phyloP scores from a whole-genome alignment of 2,329 filamentous ascomycete species.

The Sclerotinia nivalis region DNA sequence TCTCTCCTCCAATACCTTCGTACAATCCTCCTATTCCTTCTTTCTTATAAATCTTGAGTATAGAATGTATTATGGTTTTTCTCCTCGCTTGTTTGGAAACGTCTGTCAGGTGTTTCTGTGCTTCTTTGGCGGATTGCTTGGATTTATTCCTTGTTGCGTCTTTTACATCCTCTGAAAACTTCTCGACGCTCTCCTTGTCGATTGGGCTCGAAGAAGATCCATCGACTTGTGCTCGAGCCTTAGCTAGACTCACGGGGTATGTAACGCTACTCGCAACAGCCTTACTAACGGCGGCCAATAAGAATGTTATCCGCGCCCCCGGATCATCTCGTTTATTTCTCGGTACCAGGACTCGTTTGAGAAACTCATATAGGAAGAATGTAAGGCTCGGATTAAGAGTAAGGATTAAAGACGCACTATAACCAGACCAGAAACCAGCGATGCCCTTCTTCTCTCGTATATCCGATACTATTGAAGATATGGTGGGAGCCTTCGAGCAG shows the following conservation, averaged over 20 bases:
- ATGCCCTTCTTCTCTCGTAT: slow-evolving; percentile 71
- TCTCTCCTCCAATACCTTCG: slow-evolving; percentile 71
- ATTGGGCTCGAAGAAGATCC: slow-evolving; percentile 44
- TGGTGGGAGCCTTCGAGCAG: slow-evolving; percentile 37
- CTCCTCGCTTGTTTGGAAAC: slow-evolving; percentile 37
- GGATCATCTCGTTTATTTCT: slow-evolving; percentile 54
- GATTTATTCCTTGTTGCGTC: slow-evolving; percentile 40
- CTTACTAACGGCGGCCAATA: slow-evolving; percentile 77
- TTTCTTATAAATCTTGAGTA: slow-evolving; percentile 56
- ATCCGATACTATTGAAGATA: slow-evolving; percentile 59
- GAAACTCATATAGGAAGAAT: slow-evolving; percentile 75
- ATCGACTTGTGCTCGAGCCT: slow-evolving; percentile 67
- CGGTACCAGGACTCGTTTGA: slow-evolving; percentile 62
- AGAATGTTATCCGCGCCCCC: slow-evolving; percentile 57
- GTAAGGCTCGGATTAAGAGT: slow-evolving; percentile 86
- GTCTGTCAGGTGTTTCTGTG: slow-evolving; percentile 20
- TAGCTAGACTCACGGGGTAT: slow-evolving; percentile 86
- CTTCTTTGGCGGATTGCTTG: slow-evolving; percentile 24
- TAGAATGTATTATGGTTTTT: slow-evolving; percentile 62
- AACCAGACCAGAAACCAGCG: slow-evolving; percentile 82
- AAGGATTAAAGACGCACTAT: slow-evolving; percentile 75
- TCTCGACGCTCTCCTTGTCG: slow-evolving; percentile 36
- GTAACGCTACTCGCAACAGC: slow-evolving; percentile 73
- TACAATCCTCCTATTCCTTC: slow-evolving; percentile 74
- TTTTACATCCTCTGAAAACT: slow-evolving; percentile 37